Evolutionary conservation across 2,329 filamentous ascomycete species (phyloP).

Genomic region (Colletotrichum limetticola): DNA sequence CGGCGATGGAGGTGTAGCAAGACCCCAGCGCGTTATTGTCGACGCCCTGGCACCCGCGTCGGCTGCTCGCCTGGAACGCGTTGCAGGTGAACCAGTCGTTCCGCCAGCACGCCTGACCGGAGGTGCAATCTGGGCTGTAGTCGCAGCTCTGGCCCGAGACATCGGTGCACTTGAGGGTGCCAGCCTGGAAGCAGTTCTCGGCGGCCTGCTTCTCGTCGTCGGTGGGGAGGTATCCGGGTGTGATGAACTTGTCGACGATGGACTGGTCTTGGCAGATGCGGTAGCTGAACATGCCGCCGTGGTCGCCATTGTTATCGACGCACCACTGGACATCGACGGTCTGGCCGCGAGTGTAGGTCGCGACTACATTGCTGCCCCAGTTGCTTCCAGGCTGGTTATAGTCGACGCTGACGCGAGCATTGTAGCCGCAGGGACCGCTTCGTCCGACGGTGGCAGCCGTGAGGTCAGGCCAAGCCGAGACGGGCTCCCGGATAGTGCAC

Average conservation of each 20-base stretch:
- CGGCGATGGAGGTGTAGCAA: conserved; percentile 62
- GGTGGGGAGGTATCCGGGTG: conserved; percentile 58
- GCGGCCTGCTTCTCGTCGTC: conserved; percentile 62
- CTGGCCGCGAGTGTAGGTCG: conserved; percentile 57
- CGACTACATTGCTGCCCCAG: conserved; percentile 57
- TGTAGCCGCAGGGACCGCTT: conserved; percentile 64
- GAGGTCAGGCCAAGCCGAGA: conserved; percentile 60
- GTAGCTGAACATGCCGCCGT: conserved; percentile 67
- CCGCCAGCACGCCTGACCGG: conserved; percentile 55
- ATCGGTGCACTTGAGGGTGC: conserved; percentile 59
- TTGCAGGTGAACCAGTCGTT: conserved; percentile 68
- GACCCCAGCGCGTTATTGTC: conserved; percentile 55
- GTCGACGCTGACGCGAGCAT: conserved; percentile 62
- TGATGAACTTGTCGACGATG: conserved; percentile 61
- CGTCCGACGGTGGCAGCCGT: conserved; percentile 56
- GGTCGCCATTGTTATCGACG: conserved; percentile 66
- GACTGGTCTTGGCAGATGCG: conserved; percentile 63
- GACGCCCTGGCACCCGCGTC: conserved; percentile 57
- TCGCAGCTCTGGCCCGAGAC: conserved; percentile 60
- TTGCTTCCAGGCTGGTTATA: conserved; percentile 58
- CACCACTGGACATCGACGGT: conserved; percentile 64
- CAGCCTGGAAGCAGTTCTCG: conserved; percentile 62
- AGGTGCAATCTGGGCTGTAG: conserved; percentile 58
- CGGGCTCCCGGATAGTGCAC: conserved; percentile 65
- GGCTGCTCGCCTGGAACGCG: conserved; percentile 48